Percentiles rank a stretch among this genome's conserved stretches.
Evolutionary conservation across 352 stramenopile genomes (phyloP).

Genomic region (Peronospora destructor): DNA sequence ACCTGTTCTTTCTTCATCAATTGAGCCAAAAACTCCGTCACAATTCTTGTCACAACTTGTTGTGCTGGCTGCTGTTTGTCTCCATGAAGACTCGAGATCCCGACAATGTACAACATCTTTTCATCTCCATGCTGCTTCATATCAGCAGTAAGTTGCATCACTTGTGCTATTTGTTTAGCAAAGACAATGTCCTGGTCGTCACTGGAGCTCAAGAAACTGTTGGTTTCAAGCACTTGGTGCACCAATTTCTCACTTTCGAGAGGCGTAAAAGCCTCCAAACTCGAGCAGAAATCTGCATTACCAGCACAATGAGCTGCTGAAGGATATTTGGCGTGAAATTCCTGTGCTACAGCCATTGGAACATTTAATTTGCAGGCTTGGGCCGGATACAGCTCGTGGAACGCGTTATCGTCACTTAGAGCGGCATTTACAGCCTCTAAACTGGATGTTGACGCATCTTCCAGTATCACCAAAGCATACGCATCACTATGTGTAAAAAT

Average conservation of each 20-base stretch:
- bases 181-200: constrained; percentile 28
- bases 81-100: constrained; percentile 19
- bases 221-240: constrained; percentile 20
- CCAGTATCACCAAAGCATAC: constrained; percentile 34
- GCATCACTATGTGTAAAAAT: constrained; percentile 31
- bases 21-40: constrained; percentile 35
- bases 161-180: constrained; percentile 27
- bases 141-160: constrained; percentile 23
- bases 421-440: constrained; percentile 21
- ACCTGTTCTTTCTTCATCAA: constrained; percentile 27
- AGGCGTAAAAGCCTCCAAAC: constrained; percentile 8
- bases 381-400: constrained; percentile 31
- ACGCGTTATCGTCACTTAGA: constrained; percentile 13
- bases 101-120: constrained; percentile 36
- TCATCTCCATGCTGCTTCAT: constrained; percentile 14
- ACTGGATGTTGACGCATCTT: constrained; percentile 13
- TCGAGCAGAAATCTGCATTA: constrained; percentile 22
- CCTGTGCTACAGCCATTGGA: constrained; percentile 22
- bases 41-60: constrained; percentile 19
- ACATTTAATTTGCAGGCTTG: constrained; percentile 16
- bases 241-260: constrained; percentile 12
- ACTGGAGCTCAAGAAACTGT: constrained; percentile 23
- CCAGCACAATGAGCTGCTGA: constrained; percentile 27
- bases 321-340: constrained; percentile 19
- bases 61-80: constrained; percentile 26